A percentile compares a stretch with the other conserved stretches of the same genome.
These are phyloP conservation scores for Zizania palustris DNA, from an alignment of 202 grass and related monocot genomes.

Conservation along the genomic window DNA sequence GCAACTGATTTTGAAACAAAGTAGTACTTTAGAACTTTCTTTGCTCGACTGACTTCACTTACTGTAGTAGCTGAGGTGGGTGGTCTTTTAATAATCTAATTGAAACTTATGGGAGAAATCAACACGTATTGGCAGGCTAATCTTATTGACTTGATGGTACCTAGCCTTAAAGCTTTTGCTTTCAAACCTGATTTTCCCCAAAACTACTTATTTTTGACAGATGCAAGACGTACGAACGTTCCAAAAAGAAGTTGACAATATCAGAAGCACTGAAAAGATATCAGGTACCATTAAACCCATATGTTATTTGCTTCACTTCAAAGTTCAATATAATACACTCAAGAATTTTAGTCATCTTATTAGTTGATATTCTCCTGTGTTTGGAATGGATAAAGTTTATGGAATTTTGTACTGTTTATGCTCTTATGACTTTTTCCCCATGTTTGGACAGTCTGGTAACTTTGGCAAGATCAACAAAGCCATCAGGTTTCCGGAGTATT, in stretches of 20 bases:
- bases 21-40: not conserved
- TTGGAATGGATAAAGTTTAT: constrained; percentile 17
- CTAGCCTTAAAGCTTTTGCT: constrained; percentile 28
- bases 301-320: constrained; percentile 28
- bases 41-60: not conserved
- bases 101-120: constrained; percentile 15
- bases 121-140: constrained; percentile 6
- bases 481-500: constrained; percentile 61
- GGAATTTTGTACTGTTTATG: not conserved
- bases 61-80: constrained; percentile 28
- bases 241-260: constrained; percentile 91
- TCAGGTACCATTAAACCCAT: constrained; percentile 62
- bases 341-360: no score
- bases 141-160: constrained; percentile 6
- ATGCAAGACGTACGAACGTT: constrained; percentile 85
- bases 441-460: constrained; percentile 64
- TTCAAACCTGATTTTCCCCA: constrained; percentile 19
- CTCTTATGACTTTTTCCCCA: constrained; percentile 19
- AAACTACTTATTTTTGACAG: constrained; percentile 47
- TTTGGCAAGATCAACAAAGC: constrained; percentile 80
- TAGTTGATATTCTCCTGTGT: constrained; percentile 26
- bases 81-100: not conserved
- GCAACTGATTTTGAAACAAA: constrained; percentile 36
- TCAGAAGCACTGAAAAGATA: constrained; percentile 95
- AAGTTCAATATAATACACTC: not conserved